These are phyloP conservation scores for Urtica urens DNA, from an alignment of 306 rosid genomes.

Conservation along the genomic window DNA sequence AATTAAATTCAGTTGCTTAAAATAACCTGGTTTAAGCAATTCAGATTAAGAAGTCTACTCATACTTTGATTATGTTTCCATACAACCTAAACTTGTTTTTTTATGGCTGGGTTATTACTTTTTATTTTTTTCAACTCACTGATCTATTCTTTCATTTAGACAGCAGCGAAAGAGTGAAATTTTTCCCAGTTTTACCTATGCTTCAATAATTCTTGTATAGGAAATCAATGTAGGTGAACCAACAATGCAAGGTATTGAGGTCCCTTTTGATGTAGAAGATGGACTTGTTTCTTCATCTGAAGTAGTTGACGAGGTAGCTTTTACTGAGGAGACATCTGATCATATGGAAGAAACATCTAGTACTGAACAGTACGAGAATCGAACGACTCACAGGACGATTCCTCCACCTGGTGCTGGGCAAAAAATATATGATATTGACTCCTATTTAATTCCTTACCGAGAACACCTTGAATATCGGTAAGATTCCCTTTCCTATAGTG, in stretches of 20 bases:
- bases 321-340: slow-evolving; percentile 27
- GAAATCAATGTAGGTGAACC: slow-evolving; percentile 30
- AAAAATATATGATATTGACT: slow-evolving; percentile 74
- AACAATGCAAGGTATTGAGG: slow-evolving; percentile 33
- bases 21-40: too few species aligned
- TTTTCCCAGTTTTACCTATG: slow-evolving; percentile 9
- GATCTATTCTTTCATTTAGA: too few species aligned
- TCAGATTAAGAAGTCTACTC: too few species aligned
- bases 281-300: slow-evolving; percentile 26
- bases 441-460: slow-evolving; percentile 35
- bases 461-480: slow-evolving; percentile 91
- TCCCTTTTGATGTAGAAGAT: too few species aligned
- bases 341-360: slow-evolving; percentile 22
- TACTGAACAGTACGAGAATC: slow-evolving; percentile 19
- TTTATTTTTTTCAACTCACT: too few species aligned
- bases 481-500: too few species aligned
- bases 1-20: too few species aligned
- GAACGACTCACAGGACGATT: slow-evolving; percentile 25
- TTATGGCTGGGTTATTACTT: neutral
- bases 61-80: neutral
- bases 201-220: slow-evolving; percentile 24
- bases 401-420: slow-evolving; percentile 74
- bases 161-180: too few species aligned
- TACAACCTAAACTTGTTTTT: neutral
- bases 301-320: slow-evolving; percentile 21